Percentiles rank a stretch among this genome's conserved stretches.
Evolutionary conservation across 768 basidiomycete genomes (phyloP).

Genomic region (Tricholoma sp.): DNA sequence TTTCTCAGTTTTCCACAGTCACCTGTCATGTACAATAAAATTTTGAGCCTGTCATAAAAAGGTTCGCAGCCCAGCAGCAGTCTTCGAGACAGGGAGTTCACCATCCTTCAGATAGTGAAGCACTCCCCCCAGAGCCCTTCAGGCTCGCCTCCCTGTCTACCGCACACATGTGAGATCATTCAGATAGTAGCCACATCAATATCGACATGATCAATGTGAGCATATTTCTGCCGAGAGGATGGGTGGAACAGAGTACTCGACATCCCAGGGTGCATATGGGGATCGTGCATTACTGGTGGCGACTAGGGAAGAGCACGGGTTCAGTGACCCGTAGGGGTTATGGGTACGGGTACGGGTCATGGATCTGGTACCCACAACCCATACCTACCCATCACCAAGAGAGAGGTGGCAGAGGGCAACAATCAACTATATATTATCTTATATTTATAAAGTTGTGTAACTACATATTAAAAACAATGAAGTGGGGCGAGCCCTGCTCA

Average conservation of each 20-base stretch:
- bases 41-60: slow-evolving; percentile 4
- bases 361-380: too few species aligned
- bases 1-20: slow-evolving; percentile 15
- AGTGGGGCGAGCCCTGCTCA: too few species aligned
- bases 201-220: too few species aligned
- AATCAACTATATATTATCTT: too few species aligned
- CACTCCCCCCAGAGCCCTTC: slow-evolving; percentile 12
- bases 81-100: background rate
- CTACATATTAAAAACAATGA: too few species aligned
- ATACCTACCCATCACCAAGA: too few species aligned
- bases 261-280: background rate
- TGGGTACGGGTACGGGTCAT: too few species aligned
- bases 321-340: too few species aligned
- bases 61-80: background rate
- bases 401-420: too few species aligned
- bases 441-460: too few species aligned
- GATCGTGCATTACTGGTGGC: too few species aligned
- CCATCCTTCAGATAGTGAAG: background rate
- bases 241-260: background rate
- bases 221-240: background rate
- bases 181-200: background rate
- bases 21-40: slow-evolving; percentile 14
- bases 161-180: slow-evolving; percentile 1
- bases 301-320: too few species aligned
- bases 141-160: slow-evolving; percentile 7